Conservation (phyloP, 148 eudicot genomes). For the Rhododendron ovatum region DNA sequence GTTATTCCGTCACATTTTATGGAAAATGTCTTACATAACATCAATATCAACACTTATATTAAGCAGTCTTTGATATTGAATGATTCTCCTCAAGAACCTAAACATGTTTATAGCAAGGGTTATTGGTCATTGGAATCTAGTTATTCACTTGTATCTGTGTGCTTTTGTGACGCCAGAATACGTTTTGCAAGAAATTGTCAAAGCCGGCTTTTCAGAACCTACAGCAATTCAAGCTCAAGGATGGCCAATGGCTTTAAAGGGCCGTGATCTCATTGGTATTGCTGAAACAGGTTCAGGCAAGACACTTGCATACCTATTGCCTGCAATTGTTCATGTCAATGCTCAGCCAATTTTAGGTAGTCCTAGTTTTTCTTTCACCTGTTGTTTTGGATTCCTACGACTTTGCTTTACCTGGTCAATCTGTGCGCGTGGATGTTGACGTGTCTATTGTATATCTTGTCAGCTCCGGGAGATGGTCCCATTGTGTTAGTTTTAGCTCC, state of each 20-base stretch:
- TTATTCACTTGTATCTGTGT: background rate
- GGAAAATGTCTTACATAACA: background rate
- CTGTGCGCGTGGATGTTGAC: background rate
- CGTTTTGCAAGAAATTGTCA: conserved; percentile 82
- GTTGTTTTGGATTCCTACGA: background rate
- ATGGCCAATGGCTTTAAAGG: conserved; percentile 99
- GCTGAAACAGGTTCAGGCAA: conserved; percentile 99
- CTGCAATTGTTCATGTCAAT: conserved; percentile 98
- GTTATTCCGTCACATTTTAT: background rate
- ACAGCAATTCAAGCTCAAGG: conserved; percentile 99
- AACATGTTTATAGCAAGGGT: background rate
- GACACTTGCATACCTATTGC: conserved; percentile 93
- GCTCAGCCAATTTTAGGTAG: conserved; percentile 95
- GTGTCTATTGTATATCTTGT: background rate
- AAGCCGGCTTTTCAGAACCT: conserved; percentile 95
- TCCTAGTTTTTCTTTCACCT: background rate
- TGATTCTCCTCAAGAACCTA: background rate
- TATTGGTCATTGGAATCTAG: background rate
- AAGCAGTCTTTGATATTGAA: background rate
- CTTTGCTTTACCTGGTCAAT: background rate
- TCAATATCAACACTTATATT: background rate
- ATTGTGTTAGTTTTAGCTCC: conserved; percentile 95
- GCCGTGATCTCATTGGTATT: conserved; percentile 97
- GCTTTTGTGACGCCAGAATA: conserved; percentile 47
- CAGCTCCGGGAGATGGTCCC: conserved; percentile 94